Percentiles rank a stretch among this genome's conserved stretches.
Conservation (phyloP, 345 rosid genomes). For the Arabis hirsuta region DNA sequence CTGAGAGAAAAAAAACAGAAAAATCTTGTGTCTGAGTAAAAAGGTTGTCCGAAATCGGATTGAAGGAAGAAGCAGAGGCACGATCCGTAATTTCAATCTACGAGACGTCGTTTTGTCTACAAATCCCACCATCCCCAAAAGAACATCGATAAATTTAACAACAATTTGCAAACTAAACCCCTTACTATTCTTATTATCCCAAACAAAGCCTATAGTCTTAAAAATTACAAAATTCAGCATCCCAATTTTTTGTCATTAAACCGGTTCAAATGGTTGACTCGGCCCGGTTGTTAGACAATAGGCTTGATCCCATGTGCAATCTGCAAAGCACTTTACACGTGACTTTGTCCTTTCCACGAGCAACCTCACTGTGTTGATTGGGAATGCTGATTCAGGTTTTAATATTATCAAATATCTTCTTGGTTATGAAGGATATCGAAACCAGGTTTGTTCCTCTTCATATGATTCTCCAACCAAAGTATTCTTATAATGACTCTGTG, state of each 20-base stretch:
- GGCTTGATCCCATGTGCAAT: constrained; percentile 9
- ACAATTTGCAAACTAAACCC: constrained; percentile 18
- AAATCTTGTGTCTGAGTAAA: constrained; percentile 37
- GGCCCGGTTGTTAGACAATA: background rate
- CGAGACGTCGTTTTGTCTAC: constrained; percentile 45
- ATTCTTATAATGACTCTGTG: background rate
- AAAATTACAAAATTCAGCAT: background rate
- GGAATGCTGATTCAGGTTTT: constrained; percentile 31
- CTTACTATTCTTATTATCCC: constrained; percentile 16
- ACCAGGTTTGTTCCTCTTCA: constrained; percentile 43
- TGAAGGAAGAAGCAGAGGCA: constrained; percentile 43
- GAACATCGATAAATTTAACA: constrained; percentile 30
- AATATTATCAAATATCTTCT: constrained; percentile 42
- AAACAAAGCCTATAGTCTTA: background rate
- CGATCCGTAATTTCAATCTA: constrained; percentile 42
- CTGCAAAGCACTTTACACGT: background rate
- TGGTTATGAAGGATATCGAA: constrained; percentile 50
- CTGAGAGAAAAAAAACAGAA: constrained; percentile 11
- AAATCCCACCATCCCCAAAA: constrained; percentile 40
- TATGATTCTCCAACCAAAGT: background rate
- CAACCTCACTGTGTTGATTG: background rate
- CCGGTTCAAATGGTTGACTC: constrained; percentile 6
- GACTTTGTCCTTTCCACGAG: background rate
- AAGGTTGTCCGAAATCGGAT: constrained; percentile 44
- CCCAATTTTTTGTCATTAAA: background rate